These are phyloP conservation scores for Microbotryomycetes sp. DNA, from an alignment of 1,284 basidiomycete genomes.

Conservation along the genomic window DNA sequence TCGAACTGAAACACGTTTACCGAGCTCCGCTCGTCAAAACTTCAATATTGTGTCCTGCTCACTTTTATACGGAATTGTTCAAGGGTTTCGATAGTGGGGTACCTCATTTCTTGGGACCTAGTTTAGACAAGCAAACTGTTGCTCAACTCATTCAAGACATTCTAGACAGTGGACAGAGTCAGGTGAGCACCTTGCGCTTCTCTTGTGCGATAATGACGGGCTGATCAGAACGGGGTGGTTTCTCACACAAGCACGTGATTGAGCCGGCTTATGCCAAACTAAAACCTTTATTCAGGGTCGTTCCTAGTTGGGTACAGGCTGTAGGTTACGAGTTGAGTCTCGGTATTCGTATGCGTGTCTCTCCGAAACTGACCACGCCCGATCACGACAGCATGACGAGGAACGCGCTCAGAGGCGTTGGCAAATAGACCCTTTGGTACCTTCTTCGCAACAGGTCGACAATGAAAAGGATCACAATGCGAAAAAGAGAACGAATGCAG, in stretches of 20 bases:
- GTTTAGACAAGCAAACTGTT: slow-evolving; percentile 17
- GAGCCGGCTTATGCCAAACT: slow-evolving; percentile 63
- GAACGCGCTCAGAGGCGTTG: neutral
- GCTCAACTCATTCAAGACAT: slow-evolving; percentile 6
- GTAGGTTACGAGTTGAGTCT: slow-evolving; percentile 10
- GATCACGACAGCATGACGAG: neutral
- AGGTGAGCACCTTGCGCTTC: slow-evolving; percentile 46
- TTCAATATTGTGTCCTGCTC: slow-evolving; percentile 11
- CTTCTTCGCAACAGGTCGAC: too few relatives aligned
- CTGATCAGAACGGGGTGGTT: slow-evolving; percentile 57
- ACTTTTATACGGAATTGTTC: slow-evolving; percentile 16
- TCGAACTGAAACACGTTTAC: slow-evolving; percentile 70
- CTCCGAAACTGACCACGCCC: too few relatives aligned
- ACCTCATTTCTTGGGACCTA: slow-evolving; percentile 10
- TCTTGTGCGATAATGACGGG: slow-evolving; percentile 13
- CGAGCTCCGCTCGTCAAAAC: slow-evolving; percentile 11
- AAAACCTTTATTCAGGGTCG: slow-evolving; percentile 49
- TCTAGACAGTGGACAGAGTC: slow-evolving; percentile 17
- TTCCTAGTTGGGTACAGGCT: slow-evolving; percentile 66
- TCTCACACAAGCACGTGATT: slow-evolving; percentile 47
- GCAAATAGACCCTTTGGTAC: too few relatives aligned
- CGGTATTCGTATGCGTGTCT: neutral
- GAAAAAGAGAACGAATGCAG: neutral
- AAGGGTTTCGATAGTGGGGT: slow-evolving; percentile 13
- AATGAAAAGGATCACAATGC: too few relatives aligned